A percentile compares a stretch with the other conserved stretches of the same genome.
Evolutionary conservation across 495 filamentous ascomycete species (phyloP).

Genomic region (Lentithecium fluviatile): DNA sequence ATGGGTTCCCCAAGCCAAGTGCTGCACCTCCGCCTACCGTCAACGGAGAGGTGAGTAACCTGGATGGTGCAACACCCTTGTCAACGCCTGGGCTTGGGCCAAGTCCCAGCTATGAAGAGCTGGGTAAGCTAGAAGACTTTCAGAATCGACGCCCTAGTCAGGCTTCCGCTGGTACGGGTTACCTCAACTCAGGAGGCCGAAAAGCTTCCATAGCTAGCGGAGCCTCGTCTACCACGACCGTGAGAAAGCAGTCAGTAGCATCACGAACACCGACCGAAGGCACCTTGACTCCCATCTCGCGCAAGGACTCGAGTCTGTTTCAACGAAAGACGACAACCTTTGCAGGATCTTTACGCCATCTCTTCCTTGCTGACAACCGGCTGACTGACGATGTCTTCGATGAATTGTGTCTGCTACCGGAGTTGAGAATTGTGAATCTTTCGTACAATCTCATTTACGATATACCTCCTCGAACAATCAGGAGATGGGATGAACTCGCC

Average conservation of each 20-base stretch:
- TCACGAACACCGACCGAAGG: conserved; percentile 63
- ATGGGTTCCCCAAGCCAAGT: conserved; percentile 76
- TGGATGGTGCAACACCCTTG: conserved; percentile 47
- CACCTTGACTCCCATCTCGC: conserved; percentile 57
- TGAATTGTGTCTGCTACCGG: conserved; percentile 76
- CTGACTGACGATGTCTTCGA: conserved; percentile 93
- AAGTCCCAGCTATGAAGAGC: conserved; percentile 74
- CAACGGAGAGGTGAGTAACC: conserved; percentile 13
- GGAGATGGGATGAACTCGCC: conserved; percentile 79
- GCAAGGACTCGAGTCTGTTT: conserved; percentile 88
- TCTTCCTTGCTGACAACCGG: conserved; percentile 91
- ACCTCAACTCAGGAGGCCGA: conserved; percentile 61
- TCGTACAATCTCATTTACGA: conserved; percentile 94
- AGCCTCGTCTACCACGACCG: conserved; percentile 50
- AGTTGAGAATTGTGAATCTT: conserved; percentile 85
- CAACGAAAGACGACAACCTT: conserved; percentile 76
- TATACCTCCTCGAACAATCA: conserved; percentile 82
- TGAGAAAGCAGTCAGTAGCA: conserved; percentile 79
- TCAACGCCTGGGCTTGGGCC: conserved; percentile 53
- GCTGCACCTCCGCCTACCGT: conserved; percentile 32
- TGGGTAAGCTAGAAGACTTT: conserved; percentile 65
- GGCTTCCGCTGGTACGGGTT: conserved; percentile 57
- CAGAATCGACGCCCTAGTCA: conserved; percentile 76
- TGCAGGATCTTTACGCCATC: conserved; percentile 73
- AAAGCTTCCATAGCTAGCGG: conserved; percentile 29